Conservation (phyloP, 192 early-diverging fungal species). For the Coemansia sp. region DNA sequence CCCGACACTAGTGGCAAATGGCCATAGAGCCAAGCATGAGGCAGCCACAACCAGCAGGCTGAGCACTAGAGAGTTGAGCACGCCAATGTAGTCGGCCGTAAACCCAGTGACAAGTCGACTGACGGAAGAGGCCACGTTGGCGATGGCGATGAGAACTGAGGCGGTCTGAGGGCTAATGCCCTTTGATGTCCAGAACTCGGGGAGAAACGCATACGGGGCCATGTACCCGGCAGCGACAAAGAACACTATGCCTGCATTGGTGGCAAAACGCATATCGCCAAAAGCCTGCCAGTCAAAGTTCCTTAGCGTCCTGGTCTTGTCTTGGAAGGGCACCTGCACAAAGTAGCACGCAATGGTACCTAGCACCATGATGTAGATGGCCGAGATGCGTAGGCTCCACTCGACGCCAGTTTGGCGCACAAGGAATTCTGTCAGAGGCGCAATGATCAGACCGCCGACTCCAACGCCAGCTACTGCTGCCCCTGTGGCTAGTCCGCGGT, state of each 20-base stretch:
- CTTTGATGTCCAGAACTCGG: slow-evolving; percentile 39
- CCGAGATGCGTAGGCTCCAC: slow-evolving; percentile 57
- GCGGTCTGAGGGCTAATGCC: slow-evolving; percentile 34
- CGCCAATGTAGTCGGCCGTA: slow-evolving; percentile 43
- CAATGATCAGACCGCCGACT: slow-evolving; percentile 63
- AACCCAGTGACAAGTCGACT: slow-evolving; percentile 34
- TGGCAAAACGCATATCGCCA: slow-evolving; percentile 29
- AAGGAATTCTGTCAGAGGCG: slow-evolving; percentile 57
- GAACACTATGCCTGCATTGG: slow-evolving; percentile 39
- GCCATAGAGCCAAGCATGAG: slow-evolving; percentile 42
- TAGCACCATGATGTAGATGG: slow-evolving; percentile 55
- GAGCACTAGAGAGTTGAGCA: slow-evolving; percentile 41
- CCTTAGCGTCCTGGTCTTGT: slow-evolving; percentile 20
- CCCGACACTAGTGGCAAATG: slow-evolving; percentile 39
- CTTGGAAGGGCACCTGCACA: slow-evolving; percentile 36
- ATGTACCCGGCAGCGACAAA: slow-evolving; percentile 52
- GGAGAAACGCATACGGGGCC: slow-evolving; percentile 42
- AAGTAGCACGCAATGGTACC: slow-evolving; percentile 34
- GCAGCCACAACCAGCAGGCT: slow-evolving; percentile 15
- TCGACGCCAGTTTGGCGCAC: slow-evolving; percentile 42
- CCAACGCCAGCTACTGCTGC: slow-evolving; percentile 70
- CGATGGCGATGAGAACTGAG: slow-evolving; percentile 49
- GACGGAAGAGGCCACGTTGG: slow-evolving; percentile 47
- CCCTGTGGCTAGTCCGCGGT: slow-evolving; percentile 65
- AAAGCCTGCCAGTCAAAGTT: slow-evolving; percentile 46